A percentile compares a stretch with the other conserved stretches of the same genome.
Evolutionary conservation across 129 eudicot species (phyloP).

Genomic region (Erigeron canadensis): DNA sequence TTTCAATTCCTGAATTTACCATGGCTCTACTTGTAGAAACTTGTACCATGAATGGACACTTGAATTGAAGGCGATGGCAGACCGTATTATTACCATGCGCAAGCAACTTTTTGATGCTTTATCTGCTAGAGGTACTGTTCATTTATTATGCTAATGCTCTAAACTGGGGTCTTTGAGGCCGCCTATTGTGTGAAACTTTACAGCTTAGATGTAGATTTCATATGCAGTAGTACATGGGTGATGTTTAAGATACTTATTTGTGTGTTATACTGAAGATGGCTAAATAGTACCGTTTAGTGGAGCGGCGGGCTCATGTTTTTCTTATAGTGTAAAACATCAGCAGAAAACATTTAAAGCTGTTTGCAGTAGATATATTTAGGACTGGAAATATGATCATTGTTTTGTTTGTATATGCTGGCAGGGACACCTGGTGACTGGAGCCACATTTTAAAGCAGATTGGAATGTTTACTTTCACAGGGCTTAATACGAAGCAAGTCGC

Average conservation of each 20-base stretch:
- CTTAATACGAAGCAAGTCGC: constrained; percentile 73
- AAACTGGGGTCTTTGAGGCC: not conserved
- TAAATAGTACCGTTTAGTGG: too few relatives aligned
- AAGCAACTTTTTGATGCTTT: constrained; percentile 77
- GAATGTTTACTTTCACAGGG: constrained; percentile 98
- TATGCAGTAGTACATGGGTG: too few relatives aligned
- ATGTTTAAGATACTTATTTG: too few relatives aligned
- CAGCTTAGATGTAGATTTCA: too few relatives aligned
- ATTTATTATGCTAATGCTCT: not conserved
- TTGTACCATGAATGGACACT: constrained; percentile 81
- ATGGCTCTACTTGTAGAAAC: constrained; percentile 49
- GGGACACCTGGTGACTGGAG: constrained; percentile 99
- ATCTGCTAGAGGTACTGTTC: constrained; percentile 56
- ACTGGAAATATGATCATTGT: not conserved
- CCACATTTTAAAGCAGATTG: constrained; percentile 93
- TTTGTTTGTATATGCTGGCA: constrained; percentile 16
- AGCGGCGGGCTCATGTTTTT: not conserved
- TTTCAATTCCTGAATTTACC: constrained; percentile 4
- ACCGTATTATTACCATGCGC: constrained; percentile 92
- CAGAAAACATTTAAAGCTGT: not conserved
- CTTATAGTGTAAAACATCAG: not conserved
- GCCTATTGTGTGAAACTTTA: not conserved
- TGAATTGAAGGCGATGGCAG: constrained; percentile 98
- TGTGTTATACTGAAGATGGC: too few relatives aligned
- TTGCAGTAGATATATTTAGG: not conserved